Evolutionary conservation across 768 basidiomycete genomes (phyloP).

Genomic region (Russula sp.): DNA sequence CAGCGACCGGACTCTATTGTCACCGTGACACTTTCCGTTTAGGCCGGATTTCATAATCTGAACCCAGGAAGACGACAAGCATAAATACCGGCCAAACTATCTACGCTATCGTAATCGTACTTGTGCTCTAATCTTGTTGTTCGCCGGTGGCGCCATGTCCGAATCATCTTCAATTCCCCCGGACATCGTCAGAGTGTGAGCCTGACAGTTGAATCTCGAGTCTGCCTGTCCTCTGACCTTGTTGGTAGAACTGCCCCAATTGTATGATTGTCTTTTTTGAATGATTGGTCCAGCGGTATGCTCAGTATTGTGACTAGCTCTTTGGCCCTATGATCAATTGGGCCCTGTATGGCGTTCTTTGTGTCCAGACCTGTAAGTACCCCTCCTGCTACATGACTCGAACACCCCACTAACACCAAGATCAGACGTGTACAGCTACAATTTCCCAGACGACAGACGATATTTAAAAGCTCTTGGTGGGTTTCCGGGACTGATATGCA

Average conservation of each 20-base stretch:
- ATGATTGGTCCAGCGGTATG: not conserved
- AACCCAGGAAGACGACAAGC: not conserved
- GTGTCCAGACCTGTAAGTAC: conserved; percentile 3
- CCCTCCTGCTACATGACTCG: too few species aligned
- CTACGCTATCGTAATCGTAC: not conserved
- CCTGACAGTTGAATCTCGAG: not conserved
- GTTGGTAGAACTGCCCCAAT: not conserved
- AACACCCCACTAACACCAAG: not conserved
- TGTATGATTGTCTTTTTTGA: not conserved
- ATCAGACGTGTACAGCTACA: conserved; percentile 11
- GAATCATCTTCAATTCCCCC: not conserved
- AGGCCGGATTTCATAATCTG: not conserved
- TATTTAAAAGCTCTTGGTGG: conserved; percentile 3
- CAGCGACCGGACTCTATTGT: not conserved
- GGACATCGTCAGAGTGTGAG: not conserved
- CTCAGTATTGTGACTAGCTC: not conserved
- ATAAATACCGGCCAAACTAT: not conserved
- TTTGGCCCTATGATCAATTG: conserved; percentile 2
- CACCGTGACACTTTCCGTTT: not conserved
- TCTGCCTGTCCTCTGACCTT: not conserved
- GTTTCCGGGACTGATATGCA: not conserved
- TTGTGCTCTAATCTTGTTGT: not conserved
- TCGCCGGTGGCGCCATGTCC: not conserved
- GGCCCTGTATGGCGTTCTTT: conserved; percentile 3
- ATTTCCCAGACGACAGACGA: conserved; percentile 9